Evolutionary conservation across 2,329 filamentous ascomycete species (phyloP), one percentile per base, ranked within the genome.

Genomic region (Fusarium kyushuense): DNA sequence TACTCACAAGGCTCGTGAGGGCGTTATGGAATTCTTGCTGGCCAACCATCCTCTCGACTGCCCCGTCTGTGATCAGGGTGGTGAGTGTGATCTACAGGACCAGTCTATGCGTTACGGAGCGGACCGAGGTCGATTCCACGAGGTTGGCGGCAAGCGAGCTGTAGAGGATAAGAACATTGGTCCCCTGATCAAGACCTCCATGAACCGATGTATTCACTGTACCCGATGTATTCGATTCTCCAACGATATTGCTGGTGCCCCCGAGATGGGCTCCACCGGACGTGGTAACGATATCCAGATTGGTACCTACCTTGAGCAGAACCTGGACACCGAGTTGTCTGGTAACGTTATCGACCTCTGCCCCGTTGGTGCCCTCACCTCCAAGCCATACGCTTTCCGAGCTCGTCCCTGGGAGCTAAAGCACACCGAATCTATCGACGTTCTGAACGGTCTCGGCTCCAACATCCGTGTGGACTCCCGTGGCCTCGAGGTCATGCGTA

Each of bases 101-200:
- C 96, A 99, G 86, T 98, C 95, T 57, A 98, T 99, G 95, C 89
- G 96, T 81, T 99, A 99, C 79, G 96, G 96, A 76, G 92, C 91
- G 69, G 96, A 99, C 82, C 89, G 96, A 78, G 96, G 96, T 66
- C 92, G 96, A 75, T 99, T 99, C 84, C 96, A 99, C 83, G 96
- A 99, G 82, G 83, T 96, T 76, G 90, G 88, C 57, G 96, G 96
- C 82, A 99, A 99, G 88, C 92, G 96, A 84, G 96, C 94, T 27
- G 94, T 97, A 38, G 96, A 99, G 84, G 96, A 99, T 82, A 99
- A 99, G 88, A 98, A 99, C 81, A 97, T 99, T 76, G 96, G 96
- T 35, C 96, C 96, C 54, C 82, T 99, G 73, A 92, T 99, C 83
- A 99, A 99, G 89, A 99, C 96, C 5, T 99, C 96, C 49, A 99